A percentile compares a stretch with the other conserved stretches of the same genome.
phyloP scores from a whole-genome alignment of 176 grass and related monocot genomes.

The bread wheat (Triticum aestivum) region IWGSC_CS_RefSeq_v2.1 NC_057800.1:484418621-484419120 shows the following conservation, averaged over 20 bases:
- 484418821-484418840: too few relatives aligned
- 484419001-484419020: too few relatives aligned
- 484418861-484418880: constrained; percentile 91
- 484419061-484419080: not conserved
- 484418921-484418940: constrained; percentile 85
- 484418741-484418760: not conserved
- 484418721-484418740: not conserved
- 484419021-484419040: not conserved
- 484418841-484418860: not conserved
- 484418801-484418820: too few relatives aligned
- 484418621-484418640: constrained; percentile 74
- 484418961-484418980: constrained; percentile 61
- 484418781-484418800: too few relatives aligned
- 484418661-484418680: not conserved
- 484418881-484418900: constrained; percentile 70
- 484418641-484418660: constrained; percentile 81
- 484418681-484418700: not conserved
- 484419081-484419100: not conserved
- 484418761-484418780: not conserved
- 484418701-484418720: not conserved
- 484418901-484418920: constrained; percentile 92
- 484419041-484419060: not conserved
- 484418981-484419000: constrained; percentile 46
- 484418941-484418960: constrained; percentile 79
- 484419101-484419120: not conserved